Evolutionary conservation across 176 grass and related monocot species (phyloP).

Genomic region (Triticum timopheevii): DNA sequence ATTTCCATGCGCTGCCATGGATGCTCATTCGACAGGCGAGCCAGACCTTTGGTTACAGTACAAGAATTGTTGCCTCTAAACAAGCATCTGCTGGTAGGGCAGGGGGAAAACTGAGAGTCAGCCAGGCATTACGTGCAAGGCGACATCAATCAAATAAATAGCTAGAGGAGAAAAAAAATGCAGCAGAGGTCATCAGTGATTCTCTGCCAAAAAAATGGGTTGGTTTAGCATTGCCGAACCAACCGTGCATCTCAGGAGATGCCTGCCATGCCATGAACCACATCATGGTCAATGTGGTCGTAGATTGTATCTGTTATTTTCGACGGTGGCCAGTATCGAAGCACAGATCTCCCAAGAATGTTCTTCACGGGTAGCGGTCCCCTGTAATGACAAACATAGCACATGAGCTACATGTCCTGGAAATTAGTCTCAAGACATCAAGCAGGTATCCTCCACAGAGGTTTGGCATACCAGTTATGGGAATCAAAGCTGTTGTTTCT

Average conservation of each 20-base stretch:
- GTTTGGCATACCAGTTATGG: constrained; percentile 80
- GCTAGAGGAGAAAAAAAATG: constrained; percentile 5
- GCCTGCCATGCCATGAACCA: constrained; percentile 28
- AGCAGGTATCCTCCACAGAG: background rate
- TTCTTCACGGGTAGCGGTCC: constrained; percentile 84
- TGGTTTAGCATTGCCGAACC: constrained; percentile 4
- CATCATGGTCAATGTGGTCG: constrained; percentile 40
- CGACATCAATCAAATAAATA: constrained; percentile 39
- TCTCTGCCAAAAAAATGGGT: constrained; percentile 5
- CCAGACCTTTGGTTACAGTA: constrained; percentile 20
- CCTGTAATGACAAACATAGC: constrained; percentile 47
- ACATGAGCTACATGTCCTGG: background rate
- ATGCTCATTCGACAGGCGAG: background rate
- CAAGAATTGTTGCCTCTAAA: constrained; percentile 28
- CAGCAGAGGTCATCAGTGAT: constrained; percentile 34
- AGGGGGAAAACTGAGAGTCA: constrained; percentile 36
- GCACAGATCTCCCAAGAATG: constrained; percentile 87
- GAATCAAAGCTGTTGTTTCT: constrained; percentile 97
- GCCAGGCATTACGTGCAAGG: constrained; percentile 19
- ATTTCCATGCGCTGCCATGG: background rate
- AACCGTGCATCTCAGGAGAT: constrained; percentile 35
- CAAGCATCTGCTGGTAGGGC: constrained; percentile 28
- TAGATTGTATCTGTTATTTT: constrained; percentile 90
- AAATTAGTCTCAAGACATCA: background rate
- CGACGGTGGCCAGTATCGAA: constrained; percentile 92